Base-by-base conservation (phyloP, 2,329 filamentous ascomycete species). In the Cytospora leucostoma region DNA sequence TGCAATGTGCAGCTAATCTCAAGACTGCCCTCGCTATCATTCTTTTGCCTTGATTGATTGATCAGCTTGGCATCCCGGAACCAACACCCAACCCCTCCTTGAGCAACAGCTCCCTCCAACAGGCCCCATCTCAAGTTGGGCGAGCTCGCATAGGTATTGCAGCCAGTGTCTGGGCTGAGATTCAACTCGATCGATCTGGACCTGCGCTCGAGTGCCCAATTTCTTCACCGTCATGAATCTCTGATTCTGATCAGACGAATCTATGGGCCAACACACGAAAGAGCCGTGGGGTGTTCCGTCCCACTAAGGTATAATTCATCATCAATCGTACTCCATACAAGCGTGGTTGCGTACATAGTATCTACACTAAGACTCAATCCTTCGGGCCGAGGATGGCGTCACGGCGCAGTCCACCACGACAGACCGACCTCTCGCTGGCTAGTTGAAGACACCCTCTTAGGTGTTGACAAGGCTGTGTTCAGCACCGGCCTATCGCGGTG, bases 401-500 rank as follows among this genome's bases (percentile, higher is more conserved):
- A 37, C 49, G 35, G 57, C 57, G 35, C 21, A 49, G 35, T 27
- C 11, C 32, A 37, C n/a, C 58, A 32, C 13, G 34, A 21, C 33
- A 37, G 47, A 37, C 56, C 17, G 33, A 51, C 47, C 34, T 33
- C 34, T 33, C 32, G 19, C n/a, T 35, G 56, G 35, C 47, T 59
- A 52, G 33, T 27, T 17, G 13, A 27, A 52, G 38, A 17, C 40
- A 47, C 49, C 8, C 51, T 35, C 7, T 19, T 10, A 10, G 12
- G 21, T 19, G 8, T 21, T 21, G 44, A 19, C 59, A 55, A 52
- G 59, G 59, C 51, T 61, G 58, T 44, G 49, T 61, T 61, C 59
- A 55, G 59, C 59, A 55, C 19, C 49, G 17, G 32, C 49, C 50
- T 33, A 51, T 61, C 33, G 59, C 49, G 53, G 50, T 50, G 58